Percentiles rank a stretch among this genome's conserved stretches.
phyloP scores from a whole-genome alignment of 2,329 filamentous ascomycete species.

The Anthostomella pinea region DNA sequence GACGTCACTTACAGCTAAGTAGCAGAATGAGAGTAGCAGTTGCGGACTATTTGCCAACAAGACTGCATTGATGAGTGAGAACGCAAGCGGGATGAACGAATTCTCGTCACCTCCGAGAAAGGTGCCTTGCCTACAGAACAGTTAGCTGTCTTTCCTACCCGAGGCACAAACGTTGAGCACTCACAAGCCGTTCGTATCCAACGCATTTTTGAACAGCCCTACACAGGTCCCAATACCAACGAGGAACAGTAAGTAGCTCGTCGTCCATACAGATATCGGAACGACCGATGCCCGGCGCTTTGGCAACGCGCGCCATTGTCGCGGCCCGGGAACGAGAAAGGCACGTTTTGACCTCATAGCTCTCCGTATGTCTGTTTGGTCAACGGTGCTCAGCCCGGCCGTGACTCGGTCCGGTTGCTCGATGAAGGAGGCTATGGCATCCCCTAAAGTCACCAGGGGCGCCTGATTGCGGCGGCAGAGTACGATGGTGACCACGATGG shows the following conservation, averaged over 20 bases:
- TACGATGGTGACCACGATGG: slow-evolving; percentile 28
- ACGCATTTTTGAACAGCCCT: neutral
- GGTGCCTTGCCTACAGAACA: neutral
- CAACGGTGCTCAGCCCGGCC: slow-evolving; percentile 14
- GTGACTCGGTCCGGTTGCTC: slow-evolving; percentile 43
- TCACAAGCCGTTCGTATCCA: neutral
- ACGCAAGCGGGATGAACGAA: neutral
- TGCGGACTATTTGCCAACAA: slow-evolving; percentile 37
- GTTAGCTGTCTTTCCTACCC: neutral
- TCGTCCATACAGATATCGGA: neutral
- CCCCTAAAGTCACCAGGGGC: slow-evolving; percentile 49
- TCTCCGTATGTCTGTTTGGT: slow-evolving; percentile 12
- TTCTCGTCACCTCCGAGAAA: slow-evolving; percentile 7
- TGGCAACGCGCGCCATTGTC: slow-evolving; percentile 7
- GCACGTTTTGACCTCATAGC: slow-evolving; percentile 1
- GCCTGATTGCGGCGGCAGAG: slow-evolving; percentile 34
- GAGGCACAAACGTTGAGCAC: too few species aligned
- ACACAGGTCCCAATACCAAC: neutral
- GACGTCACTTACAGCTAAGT: slow-evolving; percentile 23
- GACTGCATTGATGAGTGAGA: slow-evolving; percentile 5
- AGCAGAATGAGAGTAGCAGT: slow-evolving; percentile 36
- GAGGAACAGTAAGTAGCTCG: slow-evolving; percentile 2
- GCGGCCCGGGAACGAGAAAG: slow-evolving; percentile 8
- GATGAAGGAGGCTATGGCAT: slow-evolving; percentile 50
- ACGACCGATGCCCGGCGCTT: slow-evolving; percentile 6